Evolutionary conservation across 345 rosid species (phyloP), one percentile per base, ranked within the genome.

Genomic region (Arabis alpina): DNA sequence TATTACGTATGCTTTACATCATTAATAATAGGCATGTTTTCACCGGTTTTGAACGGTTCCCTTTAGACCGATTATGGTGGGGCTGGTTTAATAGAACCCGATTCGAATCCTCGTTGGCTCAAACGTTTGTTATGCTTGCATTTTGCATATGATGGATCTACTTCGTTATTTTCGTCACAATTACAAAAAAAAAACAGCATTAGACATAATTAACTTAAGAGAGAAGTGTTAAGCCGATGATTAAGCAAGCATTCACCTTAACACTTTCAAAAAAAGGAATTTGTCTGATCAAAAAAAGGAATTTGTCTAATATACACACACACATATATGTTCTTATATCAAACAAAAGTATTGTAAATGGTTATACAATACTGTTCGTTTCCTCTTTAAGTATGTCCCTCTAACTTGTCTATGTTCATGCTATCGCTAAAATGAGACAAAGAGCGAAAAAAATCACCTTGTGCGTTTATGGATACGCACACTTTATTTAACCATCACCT

Each of bases 321-420:
- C 32, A 5, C 32, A 3, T 59, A 41, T 36, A 54, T 39, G 12
- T 57, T 30, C 41, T 55, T 36, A 10, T 15, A 24, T 10, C 32
- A 5, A 36, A 15, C 4, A 30, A n/a, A 54, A 54, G 14, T 30
- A 3, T 28, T 34, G 2, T 54, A 8, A 3, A 4, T 54, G 5
- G 3, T 13, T 55, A 14, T 55, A 19, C 54, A 55, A 41, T 48
- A 41, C 83, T 68, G 62, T 60, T 61, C 78, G 68, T 58, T 12
- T 61, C 66, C 60, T 16, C 27, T 54, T 67, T 27, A 52, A n/a
- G 49, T 43, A 34, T 45, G 72, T 74, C 30, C 62, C 37, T 54
- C 61, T 19, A 37, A 19, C 39, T 68, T 75, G 91, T 84, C 83
- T 7, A 66, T 74, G 67, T 82, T 82, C 86, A 76, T 39, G 39